Conservation (phyloP, 306 rosid species). For the Trifolium repens region DNA sequence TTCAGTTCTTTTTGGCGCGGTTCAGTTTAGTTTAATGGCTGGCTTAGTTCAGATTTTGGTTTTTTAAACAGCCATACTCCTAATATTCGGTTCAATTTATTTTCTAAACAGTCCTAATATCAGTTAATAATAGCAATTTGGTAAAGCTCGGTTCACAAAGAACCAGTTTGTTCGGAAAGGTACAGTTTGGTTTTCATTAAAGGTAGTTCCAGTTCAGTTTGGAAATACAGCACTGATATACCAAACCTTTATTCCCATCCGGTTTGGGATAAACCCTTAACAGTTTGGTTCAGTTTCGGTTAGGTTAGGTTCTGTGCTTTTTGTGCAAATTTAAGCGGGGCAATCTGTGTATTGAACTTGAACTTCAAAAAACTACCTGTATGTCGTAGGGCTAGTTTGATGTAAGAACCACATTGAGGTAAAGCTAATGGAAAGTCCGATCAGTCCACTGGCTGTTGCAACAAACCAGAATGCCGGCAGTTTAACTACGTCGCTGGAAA, state of each 20-base stretch:
- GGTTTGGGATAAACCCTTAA: too few relatives aligned
- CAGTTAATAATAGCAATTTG: neutral
- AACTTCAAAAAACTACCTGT: constrained; percentile 56
- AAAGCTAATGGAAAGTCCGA: constrained; percentile 92
- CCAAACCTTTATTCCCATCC: too few relatives aligned
- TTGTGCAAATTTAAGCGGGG: neutral
- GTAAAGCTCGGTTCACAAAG: neutral
- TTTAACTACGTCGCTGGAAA: constrained; percentile 69
- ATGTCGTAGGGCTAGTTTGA: constrained; percentile 93
- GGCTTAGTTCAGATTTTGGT: neutral
- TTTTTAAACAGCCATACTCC: neutral
- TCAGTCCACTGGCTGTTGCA: constrained; percentile 81
- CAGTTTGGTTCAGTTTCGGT: too few relatives aligned
- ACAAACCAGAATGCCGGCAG: constrained; percentile 75
- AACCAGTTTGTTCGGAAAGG: neutral
- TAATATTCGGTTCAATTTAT: neutral
- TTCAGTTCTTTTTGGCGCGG: neutral
- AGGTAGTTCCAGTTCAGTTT: neutral
- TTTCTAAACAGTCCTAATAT: neutral
- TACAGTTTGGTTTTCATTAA: neutral
- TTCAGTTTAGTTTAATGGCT: neutral
- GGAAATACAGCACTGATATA: too few relatives aligned
- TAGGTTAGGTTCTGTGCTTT: neutral
- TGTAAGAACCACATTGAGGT: constrained; percentile 93
- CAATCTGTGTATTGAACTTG: constrained; percentile 2